Evolutionary conservation across 768 basidiomycete species (phyloP).

Genomic region (Pleurotus citrinopileatus): DNA sequence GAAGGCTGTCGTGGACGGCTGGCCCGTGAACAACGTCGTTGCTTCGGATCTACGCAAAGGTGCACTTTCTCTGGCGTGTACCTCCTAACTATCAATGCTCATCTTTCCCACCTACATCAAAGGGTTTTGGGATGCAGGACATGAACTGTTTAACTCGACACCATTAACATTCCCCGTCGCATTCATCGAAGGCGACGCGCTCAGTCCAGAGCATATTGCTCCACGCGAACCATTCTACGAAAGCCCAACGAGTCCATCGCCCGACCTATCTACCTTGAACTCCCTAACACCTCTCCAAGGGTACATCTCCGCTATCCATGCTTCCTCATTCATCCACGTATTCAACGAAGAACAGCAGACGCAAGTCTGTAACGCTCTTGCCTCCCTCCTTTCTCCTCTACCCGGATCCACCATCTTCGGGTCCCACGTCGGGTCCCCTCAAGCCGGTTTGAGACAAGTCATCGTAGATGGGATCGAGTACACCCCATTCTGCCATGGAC

Average conservation of each 20-base stretch:
- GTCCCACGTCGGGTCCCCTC: conserved; percentile 28
- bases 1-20: conserved; percentile 37
- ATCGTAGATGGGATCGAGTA: conserved; percentile 13
- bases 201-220: conserved; percentile 42
- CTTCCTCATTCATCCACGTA: conserved; percentile 51
- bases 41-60: conserved; percentile 34
- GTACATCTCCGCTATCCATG: conserved; percentile 46
- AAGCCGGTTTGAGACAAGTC: conserved; percentile 22
- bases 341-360: conserved; percentile 38
- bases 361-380: conserved; percentile 38
- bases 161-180: conserved; percentile 48
- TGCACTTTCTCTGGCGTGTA: conserved; percentile 2
- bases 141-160: conserved; percentile 54
- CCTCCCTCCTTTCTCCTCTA: conserved; percentile 35
- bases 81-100: no score
- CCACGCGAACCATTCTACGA: conserved; percentile 24
- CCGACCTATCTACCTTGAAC: conserved; percentile 27
- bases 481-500: conserved; percentile 33
- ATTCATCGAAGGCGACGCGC: conserved; percentile 55
- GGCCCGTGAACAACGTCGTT: conserved; percentile 32
- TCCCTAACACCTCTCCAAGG: conserved; percentile 45
- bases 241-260: conserved; percentile 17
- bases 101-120: conserved; percentile 33
- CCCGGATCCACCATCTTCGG: conserved; percentile 49
- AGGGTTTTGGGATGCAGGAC: conserved; percentile 65